Percentiles rank a stretch among this genome's conserved stretches.
These are phyloP conservation scores for Bryopsis sp. DNA, from an alignment of 139 green algal genomes.

Conservation along the genomic window DNA sequence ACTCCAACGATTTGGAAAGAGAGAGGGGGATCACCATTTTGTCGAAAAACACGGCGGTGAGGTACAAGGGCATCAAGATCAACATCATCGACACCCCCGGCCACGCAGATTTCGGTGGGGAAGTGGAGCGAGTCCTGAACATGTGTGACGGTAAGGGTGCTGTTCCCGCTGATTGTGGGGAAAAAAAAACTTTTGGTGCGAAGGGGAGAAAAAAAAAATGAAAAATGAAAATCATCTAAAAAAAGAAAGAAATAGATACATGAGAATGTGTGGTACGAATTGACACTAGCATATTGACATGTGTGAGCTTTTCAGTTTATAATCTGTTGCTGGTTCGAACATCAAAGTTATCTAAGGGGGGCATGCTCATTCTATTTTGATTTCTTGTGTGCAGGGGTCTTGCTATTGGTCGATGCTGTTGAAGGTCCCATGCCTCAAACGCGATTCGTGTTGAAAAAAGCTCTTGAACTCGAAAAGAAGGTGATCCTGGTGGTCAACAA, in stretches of 20 bases:
- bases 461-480: conserved; percentile 86
- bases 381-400: conserved; percentile 54
- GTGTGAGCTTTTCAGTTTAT: too few relatives aligned
- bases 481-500: conserved; percentile 98
- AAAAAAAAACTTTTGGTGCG: too few relatives aligned
- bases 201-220: too few relatives aligned
- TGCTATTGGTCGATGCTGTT: conserved; percentile 95
- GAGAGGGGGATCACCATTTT: conserved; percentile 99
- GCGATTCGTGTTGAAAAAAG: conserved; percentile 97
- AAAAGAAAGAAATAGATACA: too few relatives aligned
- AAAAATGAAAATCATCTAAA: too few relatives aligned
- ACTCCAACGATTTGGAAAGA: conserved; percentile 92
- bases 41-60: conserved; percentile 96
- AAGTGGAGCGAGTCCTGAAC: conserved; percentile 98
- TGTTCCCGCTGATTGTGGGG: not conserved
- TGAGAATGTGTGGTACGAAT: too few relatives aligned
- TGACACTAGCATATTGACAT: too few relatives aligned
- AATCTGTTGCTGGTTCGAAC: too few relatives aligned
- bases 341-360: too few relatives aligned
- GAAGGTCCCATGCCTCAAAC: conserved; percentile 98
- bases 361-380: not conserved
- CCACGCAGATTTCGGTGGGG: conserved; percentile 98
- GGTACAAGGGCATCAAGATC: conserved; percentile 80
- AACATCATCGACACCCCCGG: conserved; percentile 99
- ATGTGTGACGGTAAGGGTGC: conserved; percentile 85